Conservation (phyloP, 75 land plant genomes). For the Pinus albicaulis region DNA sequence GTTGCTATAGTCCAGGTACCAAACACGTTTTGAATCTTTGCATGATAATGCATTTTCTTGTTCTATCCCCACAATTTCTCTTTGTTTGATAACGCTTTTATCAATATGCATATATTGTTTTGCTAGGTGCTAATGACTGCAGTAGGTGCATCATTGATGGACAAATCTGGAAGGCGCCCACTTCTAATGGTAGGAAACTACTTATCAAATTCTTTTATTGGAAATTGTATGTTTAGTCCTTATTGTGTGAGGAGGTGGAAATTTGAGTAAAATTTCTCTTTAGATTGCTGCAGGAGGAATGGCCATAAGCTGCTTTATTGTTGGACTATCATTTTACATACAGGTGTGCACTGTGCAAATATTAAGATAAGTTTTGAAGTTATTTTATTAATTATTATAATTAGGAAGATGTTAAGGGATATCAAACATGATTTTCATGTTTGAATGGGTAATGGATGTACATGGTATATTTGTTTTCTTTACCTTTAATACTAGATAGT, state of each 20-base stretch:
- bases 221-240: neutral
- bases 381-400: neutral
- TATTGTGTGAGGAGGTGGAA: neutral
- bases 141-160: conserved; percentile 34
- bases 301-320: conserved; percentile 31
- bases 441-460: too few relatives aligned
- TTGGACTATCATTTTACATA: conserved; percentile 37
- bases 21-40: neutral
- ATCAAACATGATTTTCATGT: too few relatives aligned
- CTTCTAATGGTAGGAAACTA: conserved; percentile 39
- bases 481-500: neutral
- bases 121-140: conserved; percentile 45
- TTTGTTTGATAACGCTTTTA: neutral
- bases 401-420: too few relatives aligned
- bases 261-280: neutral
- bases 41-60: neutral
- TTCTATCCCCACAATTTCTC: neutral
- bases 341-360: conserved; percentile 19
- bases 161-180: conserved; percentile 43
- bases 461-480: too few relatives aligned
- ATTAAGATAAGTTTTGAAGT: neutral
- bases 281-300: conserved; percentile 46
- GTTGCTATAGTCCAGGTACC: conserved; percentile 60
- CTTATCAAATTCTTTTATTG: neutral
- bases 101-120: neutral